A percentile compares a stretch with the other conserved stretches of the same genome.
phyloP scores from a whole-genome alignment of 352 stramenopile genomes.

The Globisporangium splendens region DNA sequence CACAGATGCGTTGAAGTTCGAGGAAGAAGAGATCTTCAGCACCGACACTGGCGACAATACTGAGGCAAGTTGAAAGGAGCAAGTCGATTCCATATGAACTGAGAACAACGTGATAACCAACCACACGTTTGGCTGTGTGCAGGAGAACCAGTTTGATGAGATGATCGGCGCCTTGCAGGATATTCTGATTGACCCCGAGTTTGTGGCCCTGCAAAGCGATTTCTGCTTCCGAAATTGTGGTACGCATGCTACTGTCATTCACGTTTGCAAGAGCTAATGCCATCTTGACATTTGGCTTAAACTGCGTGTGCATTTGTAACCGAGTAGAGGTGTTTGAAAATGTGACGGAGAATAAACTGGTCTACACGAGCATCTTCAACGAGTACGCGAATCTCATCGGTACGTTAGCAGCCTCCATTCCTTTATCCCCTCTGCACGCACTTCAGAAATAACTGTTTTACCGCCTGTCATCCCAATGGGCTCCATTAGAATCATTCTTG shows the following conservation, averaged over 20 bases:
- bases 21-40: conserved; percentile 67
- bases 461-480: background rate
- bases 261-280: background rate
- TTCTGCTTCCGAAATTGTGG: conserved; percentile 80
- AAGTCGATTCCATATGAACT: background rate
- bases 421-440: background rate
- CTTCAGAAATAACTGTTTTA: background rate
- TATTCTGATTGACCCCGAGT: conserved; percentile 74
- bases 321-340: conserved; percentile 78
- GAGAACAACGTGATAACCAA: too few relatives aligned
- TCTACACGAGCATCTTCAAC: conserved; percentile 78
- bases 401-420: conserved; percentile 16
- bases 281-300: background rate
- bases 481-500: conserved; percentile 54
- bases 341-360: conserved; percentile 79
- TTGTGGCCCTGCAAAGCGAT: conserved; percentile 72
- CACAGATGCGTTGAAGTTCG: conserved; percentile 33
- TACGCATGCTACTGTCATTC: conserved; percentile 21
- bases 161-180: conserved; percentile 80
- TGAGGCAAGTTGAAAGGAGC: conserved; percentile 22
- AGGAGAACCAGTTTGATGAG: conserved; percentile 74
- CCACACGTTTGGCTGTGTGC: background rate
- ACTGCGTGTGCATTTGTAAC: background rate
- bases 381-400: conserved; percentile 79
- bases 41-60: conserved; percentile 65